A percentile compares a stretch with the other conserved stretches of the same genome.
Conservation (phyloP, 352 stramenopile genomes). For the Ophiocytium majus region DNA sequence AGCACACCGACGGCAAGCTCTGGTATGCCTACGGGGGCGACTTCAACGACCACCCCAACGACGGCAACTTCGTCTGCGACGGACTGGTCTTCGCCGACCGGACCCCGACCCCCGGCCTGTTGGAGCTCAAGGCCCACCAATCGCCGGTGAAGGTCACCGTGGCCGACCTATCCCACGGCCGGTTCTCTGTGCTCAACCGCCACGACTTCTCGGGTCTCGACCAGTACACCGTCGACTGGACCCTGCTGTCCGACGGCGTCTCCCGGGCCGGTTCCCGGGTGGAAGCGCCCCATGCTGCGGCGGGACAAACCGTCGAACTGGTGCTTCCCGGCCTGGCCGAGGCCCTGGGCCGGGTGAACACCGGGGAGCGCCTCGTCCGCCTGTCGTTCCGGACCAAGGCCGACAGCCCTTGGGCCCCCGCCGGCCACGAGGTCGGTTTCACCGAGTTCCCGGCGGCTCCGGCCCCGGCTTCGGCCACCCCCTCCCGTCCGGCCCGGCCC, state of each 20-base stretch:
- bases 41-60: conserved; percentile 41
- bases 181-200: neutral
- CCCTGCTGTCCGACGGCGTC: neutral
- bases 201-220: neutral
- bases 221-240: neutral
- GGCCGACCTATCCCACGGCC: neutral
- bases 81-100: conserved; percentile 34
- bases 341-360: no score
- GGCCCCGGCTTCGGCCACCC: neutral
- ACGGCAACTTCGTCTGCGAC: conserved; percentile 54
- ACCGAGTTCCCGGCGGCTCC: neutral
- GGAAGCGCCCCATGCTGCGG: neutral
- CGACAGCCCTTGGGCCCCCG: neutral
- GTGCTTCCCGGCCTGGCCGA: neutral
- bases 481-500: no score
- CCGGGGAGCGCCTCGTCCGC: neutral
- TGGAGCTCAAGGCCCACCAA: conserved; percentile 63
- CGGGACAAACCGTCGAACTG: neutral
- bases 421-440: neutral
- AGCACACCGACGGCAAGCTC: neutral
- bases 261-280: neutral
- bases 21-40: conserved; percentile 54
- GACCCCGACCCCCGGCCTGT: conserved; percentile 63
- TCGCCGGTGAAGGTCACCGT: conserved; percentile 56
- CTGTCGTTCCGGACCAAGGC: neutral